These are phyloP conservation scores for Dactylorhiza incarnata DNA, from an alignment of 106 monocot species.

Conservation along the genomic window DNA sequence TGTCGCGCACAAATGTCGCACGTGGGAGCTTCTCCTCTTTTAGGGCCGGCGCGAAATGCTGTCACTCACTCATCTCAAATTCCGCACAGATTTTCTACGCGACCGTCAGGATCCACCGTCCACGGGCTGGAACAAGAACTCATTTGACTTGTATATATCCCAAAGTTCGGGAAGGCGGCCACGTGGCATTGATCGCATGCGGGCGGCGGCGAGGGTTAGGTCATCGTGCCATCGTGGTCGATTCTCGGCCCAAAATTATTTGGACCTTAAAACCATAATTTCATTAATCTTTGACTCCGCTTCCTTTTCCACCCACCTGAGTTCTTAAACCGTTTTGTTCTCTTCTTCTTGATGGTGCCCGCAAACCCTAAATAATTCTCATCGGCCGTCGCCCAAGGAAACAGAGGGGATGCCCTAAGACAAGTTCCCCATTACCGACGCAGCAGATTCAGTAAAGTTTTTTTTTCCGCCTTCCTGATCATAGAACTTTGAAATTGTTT, in stretches of 20 bases:
- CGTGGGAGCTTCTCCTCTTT: not conserved
- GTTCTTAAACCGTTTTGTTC: not conserved
- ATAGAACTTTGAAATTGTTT: not conserved
- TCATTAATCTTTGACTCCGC: not conserved
- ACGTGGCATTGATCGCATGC: conserved; percentile 1
- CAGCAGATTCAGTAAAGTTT: not conserved
- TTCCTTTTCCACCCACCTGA: not conserved
- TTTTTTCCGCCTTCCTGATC: not conserved
- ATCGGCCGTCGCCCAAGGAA: conserved; percentile 3
- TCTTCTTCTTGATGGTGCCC: conserved; percentile 10
- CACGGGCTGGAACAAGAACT: not conserved
- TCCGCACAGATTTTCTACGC: not conserved
- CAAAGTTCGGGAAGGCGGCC: not conserved
- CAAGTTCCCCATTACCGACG: not conserved
- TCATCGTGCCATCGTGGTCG: not conserved
- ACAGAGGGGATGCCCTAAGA: not conserved
- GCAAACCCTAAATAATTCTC: conserved; percentile 21
- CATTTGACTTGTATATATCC: not conserved
- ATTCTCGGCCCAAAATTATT: not conserved
- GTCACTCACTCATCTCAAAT: not conserved
- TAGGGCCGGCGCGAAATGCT: conserved; percentile 4
- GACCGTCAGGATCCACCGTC: not conserved
- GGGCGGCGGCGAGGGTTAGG: not conserved
- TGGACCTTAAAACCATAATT: not conserved
- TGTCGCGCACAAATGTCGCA: not conserved